Base-by-base conservation (phyloP, 2,329 filamentous ascomycete genomes). In the Ophiostoma montium region DNA sequence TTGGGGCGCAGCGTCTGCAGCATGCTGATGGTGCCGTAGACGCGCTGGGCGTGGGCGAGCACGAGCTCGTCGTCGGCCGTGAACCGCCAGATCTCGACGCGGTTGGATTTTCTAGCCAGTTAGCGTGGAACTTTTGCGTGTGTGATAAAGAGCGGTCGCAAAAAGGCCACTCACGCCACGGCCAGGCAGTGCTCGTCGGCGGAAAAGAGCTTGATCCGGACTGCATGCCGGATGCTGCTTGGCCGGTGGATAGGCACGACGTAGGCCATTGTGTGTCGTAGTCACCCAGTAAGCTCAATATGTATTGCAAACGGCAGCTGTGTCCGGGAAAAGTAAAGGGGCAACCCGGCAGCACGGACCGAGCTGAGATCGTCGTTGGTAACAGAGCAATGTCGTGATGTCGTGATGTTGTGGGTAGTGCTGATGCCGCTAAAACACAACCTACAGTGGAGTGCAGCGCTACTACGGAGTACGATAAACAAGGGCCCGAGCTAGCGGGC, bases 241-340 rank as follows among this genome's bases (percentile, higher is more conserved):
- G 92, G 84, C 58, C 82, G 77, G 65, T 98, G 92, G 50, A 98
- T 92, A 35, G 92, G 89, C 53, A 87, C 88, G 60, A 98, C 72
- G 65, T 96, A 98, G 47, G 92, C 85, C 92, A 98, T 98, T 50
- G 49, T 60, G 56, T n/a, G n/a, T n/a, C n/a, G n/a, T n/a, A n/a
- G n/a, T n/a, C n/a, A n/a, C n/a, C n/a, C n/a, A n/a, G n/a, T n/a
- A n/a, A n/a, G n/a, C n/a, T n/a, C n/a, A n/a, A n/a, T n/a, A n/a
- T n/a, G n/a, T n/a, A n/a, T n/a, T n/a, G n/a, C n/a, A n/a, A n/a
- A n/a, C n/a, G n/a, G n/a, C n/a, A n/a, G n/a, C n/a, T n/a, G n/a
- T n/a, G n/a, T n/a, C n/a, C n/a, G n/a, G n/a, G 39, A 31, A 11
- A 41, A 23, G 39, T 30, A 27, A 16, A n/a, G 30, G n/a, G 16